Evolutionary conservation across 2,329 filamentous ascomycete genomes (phyloP), one percentile per base, ranked within the genome.

Genomic region (Leptographium flavum): DNA sequence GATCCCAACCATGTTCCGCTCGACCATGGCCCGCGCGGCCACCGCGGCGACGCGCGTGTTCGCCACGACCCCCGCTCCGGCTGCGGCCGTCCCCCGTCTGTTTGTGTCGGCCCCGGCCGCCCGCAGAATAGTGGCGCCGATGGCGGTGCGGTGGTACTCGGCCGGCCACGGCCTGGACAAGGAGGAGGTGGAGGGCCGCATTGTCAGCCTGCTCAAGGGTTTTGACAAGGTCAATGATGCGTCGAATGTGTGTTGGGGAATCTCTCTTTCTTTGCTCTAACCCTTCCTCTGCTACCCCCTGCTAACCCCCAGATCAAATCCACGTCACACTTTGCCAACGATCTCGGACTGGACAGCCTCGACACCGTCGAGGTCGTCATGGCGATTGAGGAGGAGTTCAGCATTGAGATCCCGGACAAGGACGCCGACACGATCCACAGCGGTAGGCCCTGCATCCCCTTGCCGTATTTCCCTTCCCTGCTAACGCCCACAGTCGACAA

Each of bases 341-440:
- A 98, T 69, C 83, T 98, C 53, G 92, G 88, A 54, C 74, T 98
- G 59, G 92, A 98, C 73, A 93, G 84, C 69, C 77, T 98, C 66
- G 92, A 98, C 66, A 95, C 92, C 52, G 92, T 98, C 53, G 92
- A 98, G 75, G 92, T 98, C 55, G 92, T 98, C 58, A 98, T 98
- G 92, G 92, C 92, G 55, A 96, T 98, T 68, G 92, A 98, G 77
- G 92, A 98, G 69, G 72, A 80, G 59, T 79, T 80, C 61, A 77
- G 87, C 82, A 92, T 95, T 64, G 88, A 95, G 76, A 95, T 95
- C 59, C 88, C 88, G 56, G 88, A 95, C 71, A 94, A 94, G 78
- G 87, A 94, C 62, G 88, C 88, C 55, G 88, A 95, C 66, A 73
- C 75, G 54, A 94, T 95, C 66, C 87, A 92, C 76, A 94, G 87